Conservation (phyloP, 345 rosid species). For the Syzygium jambos region DNA sequence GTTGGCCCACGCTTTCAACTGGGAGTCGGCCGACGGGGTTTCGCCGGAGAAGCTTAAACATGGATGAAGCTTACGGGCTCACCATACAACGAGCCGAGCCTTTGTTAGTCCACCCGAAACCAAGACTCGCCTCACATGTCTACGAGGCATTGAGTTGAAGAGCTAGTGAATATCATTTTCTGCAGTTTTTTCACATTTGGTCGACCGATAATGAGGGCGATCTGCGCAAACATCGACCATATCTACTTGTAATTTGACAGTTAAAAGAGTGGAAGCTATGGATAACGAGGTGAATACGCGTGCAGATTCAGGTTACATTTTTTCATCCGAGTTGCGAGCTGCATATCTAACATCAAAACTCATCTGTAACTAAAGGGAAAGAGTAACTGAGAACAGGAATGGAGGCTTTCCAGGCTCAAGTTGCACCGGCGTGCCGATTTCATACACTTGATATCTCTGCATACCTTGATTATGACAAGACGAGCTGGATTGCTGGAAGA, state of each 20-base stretch:
- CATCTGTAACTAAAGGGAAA: no score
- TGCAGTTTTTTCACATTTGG: not conserved
- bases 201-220: not conserved
- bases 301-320: not conserved
- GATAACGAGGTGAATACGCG: not conserved
- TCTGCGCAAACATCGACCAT: no score
- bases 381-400: not conserved
- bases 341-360: no score
- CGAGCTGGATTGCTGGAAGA: no score
- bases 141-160: not conserved
- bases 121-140: conserved; percentile 30
- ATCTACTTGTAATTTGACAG: not conserved
- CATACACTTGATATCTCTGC: no score
- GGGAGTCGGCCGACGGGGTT: conserved; percentile 50
- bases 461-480: no score
- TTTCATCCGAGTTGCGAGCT: no score
- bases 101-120: conserved; percentile 47
- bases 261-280: not conserved
- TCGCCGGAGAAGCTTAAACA: conserved; percentile 45
- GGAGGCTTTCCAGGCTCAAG: not conserved
- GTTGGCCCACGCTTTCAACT: conserved; percentile 55
- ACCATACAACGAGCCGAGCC: conserved; percentile 66
- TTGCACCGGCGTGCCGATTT: no score
- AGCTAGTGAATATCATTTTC: not conserved
- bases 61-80: conserved; percentile 70